A percentile compares a stretch with the other conserved stretches of the same genome.
These are phyloP conservation scores for Tricholoma sp. DNA, from an alignment of 768 basidiomycete genomes.

Conservation along the genomic window DNA sequence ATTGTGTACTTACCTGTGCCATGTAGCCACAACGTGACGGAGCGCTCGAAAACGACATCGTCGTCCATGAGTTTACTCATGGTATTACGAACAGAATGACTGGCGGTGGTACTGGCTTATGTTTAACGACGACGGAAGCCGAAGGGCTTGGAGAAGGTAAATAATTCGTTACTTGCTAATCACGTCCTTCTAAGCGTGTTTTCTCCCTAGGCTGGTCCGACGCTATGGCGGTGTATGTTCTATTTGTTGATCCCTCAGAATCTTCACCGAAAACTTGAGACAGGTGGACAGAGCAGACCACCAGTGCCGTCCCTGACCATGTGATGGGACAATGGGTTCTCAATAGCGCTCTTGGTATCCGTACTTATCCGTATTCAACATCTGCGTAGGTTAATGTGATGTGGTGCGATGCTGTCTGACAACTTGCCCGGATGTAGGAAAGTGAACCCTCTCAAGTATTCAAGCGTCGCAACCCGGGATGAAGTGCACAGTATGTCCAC, in stretches of 20 bases:
- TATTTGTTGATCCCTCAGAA: not conserved
- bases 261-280: not conserved
- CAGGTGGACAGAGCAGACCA: constrained; percentile 30
- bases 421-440: constrained; percentile 3
- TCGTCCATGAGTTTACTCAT: constrained; percentile 37
- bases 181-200: not conserved
- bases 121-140: constrained; percentile 48
- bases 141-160: constrained; percentile 53
- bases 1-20: not conserved
- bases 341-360: constrained; percentile 42
- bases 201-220: constrained; percentile 34
- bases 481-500: constrained; percentile 31
- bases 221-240: constrained; percentile 28
- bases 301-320: constrained; percentile 23
- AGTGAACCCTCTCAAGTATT: constrained; percentile 33
- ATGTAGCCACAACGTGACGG: constrained; percentile 47
- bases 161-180: too few species aligned
- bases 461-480: constrained; percentile 22
- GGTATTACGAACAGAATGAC: constrained; percentile 41
- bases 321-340: constrained; percentile 41
- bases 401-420: constrained; percentile 23
- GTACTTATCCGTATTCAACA: constrained; percentile 46
- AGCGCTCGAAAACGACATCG: constrained; percentile 46
- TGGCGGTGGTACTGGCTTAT: constrained; percentile 44
- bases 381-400: constrained; percentile 21